These are phyloP conservation scores for Diaporthe amygdali DNA, from an alignment of 2,329 filamentous ascomycete species.

Conservation along the genomic window DNA sequence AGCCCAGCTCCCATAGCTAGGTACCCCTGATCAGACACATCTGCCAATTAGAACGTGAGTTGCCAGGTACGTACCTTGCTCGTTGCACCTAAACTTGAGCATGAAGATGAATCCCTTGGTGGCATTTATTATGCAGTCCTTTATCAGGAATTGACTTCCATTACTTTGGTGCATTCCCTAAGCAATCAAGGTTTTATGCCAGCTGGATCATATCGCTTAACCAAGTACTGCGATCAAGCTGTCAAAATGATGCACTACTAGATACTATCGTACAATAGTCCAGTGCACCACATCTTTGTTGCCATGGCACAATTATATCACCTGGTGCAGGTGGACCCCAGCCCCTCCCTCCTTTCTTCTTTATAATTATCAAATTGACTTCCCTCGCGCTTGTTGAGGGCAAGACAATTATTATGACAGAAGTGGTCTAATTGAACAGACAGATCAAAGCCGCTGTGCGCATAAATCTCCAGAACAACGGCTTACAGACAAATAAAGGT, in stretches of 20 bases:
- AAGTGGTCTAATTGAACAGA: neutral
- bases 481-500: neutral
- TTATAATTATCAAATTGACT: too few species aligned
- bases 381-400: neutral
- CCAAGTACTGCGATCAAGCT: too few species aligned
- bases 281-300: neutral
- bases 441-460: neutral
- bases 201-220: neutral
- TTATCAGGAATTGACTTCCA: neutral
- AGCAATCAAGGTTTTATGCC: neutral
- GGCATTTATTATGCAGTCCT: neutral
- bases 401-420: neutral
- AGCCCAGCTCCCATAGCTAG: slow-evolving; percentile 30
- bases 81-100: neutral
- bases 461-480: neutral
- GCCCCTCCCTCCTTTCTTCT: neutral
- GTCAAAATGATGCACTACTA: neutral
- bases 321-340: too few species aligned
- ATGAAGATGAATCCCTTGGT: too few species aligned
- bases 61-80: slow-evolving; percentile 2
- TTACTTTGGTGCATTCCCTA: neutral
- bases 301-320: too few species aligned
- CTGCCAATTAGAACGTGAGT: neutral
- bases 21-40: slow-evolving; percentile 13
- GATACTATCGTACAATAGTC: neutral